phyloP scores from a whole-genome alignment of 2,329 filamentous ascomycete species.

The Tolypocladium album region DNA sequence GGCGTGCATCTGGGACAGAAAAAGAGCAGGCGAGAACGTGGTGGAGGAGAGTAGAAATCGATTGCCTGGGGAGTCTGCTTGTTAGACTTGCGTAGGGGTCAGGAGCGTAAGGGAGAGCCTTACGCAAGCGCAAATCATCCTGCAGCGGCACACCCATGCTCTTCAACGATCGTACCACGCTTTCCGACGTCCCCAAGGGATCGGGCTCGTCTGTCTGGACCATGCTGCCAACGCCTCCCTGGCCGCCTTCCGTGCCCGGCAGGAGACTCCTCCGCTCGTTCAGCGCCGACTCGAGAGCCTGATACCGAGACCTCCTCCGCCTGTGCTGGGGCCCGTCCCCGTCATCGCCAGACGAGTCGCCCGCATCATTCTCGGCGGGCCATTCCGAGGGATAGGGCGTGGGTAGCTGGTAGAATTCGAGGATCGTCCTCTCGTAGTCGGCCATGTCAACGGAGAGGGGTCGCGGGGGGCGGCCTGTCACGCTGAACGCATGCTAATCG shows the following conservation, averaged over 20 bases:
- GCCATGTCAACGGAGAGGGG: slow-evolving; percentile 34
- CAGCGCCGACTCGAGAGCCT: slow-evolving; percentile 67
- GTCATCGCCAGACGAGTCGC: slow-evolving; percentile 52
- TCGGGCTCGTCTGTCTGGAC: slow-evolving; percentile 90
- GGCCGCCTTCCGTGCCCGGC: slow-evolving; percentile 52
- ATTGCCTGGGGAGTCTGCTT: slow-evolving; percentile 46
- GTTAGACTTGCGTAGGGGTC: slow-evolving; percentile 6
- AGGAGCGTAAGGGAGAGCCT: slow-evolving; percentile 20
- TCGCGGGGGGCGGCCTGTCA: neutral
- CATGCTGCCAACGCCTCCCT: slow-evolving; percentile 47
- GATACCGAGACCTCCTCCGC: slow-evolving; percentile 68
- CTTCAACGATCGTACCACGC: slow-evolving; percentile 72
- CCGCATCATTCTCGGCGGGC: slow-evolving; percentile 69
- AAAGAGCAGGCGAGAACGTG: slow-evolving; percentile 84
- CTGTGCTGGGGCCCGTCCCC: slow-evolving; percentile 35
- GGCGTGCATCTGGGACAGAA: slow-evolving; percentile 85
- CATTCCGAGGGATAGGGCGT: slow-evolving; percentile 72
- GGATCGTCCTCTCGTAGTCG: slow-evolving; percentile 65
- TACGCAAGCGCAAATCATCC: slow-evolving; percentile 69
- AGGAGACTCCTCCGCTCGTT: slow-evolving; percentile 55
- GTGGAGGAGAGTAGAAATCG: slow-evolving; percentile 93
- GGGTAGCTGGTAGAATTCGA: slow-evolving; percentile 82
- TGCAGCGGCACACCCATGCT: slow-evolving; percentile 70
- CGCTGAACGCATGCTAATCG: neutral
- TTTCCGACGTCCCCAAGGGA: slow-evolving; percentile 77